Evolutionary conservation across 2,329 filamentous ascomycete species (phyloP).

Genomic region (Aspergillus chevalieri): DNA sequence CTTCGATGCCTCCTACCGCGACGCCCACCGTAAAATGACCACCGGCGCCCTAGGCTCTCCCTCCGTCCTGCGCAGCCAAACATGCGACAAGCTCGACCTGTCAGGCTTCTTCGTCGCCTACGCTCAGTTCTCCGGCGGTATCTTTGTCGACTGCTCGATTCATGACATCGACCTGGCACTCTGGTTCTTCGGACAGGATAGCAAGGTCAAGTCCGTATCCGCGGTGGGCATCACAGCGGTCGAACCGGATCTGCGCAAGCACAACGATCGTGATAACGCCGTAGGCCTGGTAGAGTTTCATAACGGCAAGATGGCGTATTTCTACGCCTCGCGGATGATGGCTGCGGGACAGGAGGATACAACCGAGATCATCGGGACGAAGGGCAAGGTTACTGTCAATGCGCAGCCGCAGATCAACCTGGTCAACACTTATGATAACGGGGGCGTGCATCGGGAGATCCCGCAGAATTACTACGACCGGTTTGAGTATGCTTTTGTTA

Average conservation of each 20-base stretch:
- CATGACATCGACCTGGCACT: conserved; percentile 63
- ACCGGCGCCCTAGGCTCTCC: conserved; percentile 54
- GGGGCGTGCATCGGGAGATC: conserved; percentile 54
- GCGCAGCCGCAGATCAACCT: conserved; percentile 52
- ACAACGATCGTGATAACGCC: conserved; percentile 58
- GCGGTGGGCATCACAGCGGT: conserved; percentile 56
- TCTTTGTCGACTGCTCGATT: conserved; percentile 66
- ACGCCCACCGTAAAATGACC: conserved; percentile 50
- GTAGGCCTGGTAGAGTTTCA: conserved; percentile 62
- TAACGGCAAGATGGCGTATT: conserved; percentile 57
- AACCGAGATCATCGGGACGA: conserved; percentile 62
- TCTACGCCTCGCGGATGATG: conserved; percentile 62
- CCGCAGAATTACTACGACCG: conserved; percentile 59
- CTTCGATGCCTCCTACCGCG: conserved; percentile 61
- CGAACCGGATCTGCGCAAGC: conserved; percentile 51
- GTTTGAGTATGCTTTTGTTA: conserved; percentile 60
- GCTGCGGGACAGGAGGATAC: conserved; percentile 61
- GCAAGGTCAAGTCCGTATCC: conserved; percentile 50
- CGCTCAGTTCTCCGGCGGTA: conserved; percentile 59
- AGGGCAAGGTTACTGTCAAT: conserved; percentile 59
- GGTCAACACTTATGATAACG: conserved; percentile 51
- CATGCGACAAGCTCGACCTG: conserved; percentile 61
- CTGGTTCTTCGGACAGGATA: conserved; percentile 57
- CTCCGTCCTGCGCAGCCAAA: conserved; percentile 58
- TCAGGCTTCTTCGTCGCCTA: conserved; percentile 64